phyloP scores from a whole-genome alignment of 176 grass and related monocot species.

The Guadua angustifolia region DNA sequence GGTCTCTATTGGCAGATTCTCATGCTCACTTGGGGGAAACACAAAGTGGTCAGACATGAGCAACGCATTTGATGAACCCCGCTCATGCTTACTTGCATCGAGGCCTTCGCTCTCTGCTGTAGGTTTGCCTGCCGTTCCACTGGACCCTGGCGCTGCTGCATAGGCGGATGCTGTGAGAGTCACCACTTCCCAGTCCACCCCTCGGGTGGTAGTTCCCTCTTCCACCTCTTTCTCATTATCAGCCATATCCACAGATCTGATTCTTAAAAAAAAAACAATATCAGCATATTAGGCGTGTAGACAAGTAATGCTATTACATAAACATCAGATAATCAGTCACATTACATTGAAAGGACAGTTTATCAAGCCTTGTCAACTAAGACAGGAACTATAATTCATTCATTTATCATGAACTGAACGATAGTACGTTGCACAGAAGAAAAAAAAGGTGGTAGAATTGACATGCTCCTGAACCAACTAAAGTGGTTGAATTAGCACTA shows the following conservation, averaged over 20 bases:
- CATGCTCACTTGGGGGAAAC: conserved; percentile 85
- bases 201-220: conserved; percentile 32
- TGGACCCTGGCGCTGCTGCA: conserved; percentile 47
- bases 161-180: conserved; percentile 72
- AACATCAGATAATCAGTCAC: background rate
- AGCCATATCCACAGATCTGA: conserved; percentile 58
- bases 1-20: conserved; percentile 75
- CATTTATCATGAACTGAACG: background rate
- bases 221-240: conserved; percentile 61
- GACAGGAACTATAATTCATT: background rate
- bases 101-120: background rate
- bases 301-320: background rate
- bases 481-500: background rate
- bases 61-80: conserved; percentile 28
- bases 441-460: background rate
- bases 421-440: background rate
- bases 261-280: background rate
- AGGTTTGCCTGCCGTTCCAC: conserved; percentile 3
- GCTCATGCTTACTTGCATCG: background rate
- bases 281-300: background rate
- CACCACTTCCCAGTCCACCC: conserved; percentile 83
- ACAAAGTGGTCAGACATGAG: conserved; percentile 78
- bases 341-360: background rate
- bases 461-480: background rate
- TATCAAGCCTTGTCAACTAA: background rate